Base-by-base conservation (phyloP, 805 yeast genomes). In the Cephaloascus albidus region DNA sequence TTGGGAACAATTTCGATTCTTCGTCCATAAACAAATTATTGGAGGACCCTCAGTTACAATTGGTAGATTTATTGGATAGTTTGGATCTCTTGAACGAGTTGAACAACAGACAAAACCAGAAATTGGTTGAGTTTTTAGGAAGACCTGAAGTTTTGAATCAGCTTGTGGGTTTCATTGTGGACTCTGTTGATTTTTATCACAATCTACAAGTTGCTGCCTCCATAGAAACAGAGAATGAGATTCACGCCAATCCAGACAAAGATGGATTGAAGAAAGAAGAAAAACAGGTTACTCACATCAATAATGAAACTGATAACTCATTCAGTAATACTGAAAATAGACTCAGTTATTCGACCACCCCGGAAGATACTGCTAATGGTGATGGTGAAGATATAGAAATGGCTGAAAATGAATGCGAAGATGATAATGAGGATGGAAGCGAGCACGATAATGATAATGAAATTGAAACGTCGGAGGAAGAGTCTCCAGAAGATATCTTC, bases 81-180 rank as follows among this genome's bases (percentile, higher is more conserved):
- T 82, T 77, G 36, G 89, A 82, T 42, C 58, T 86, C 20, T 65
- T 84, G 20, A 84, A 84, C 42, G 93, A 85, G 54, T 63, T 86
- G 30, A 61, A 81, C 45, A 75, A 82, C 18, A 79, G 28, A 12
- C 28, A 87, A 16, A 84, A 84, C 55, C 71, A 81, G 35, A 81
- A 83, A 53, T 70, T 93, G 37, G 68, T 89, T 32, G 93, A 87
- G 50, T 81, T 81, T 50, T 65, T 93, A 40, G 72, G 90, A 45
- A 85, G 85, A 52, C 88, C 93, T 14, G 84, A 79, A 39, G 76
- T 86, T 14, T 57, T 90, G 43, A 71, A 68, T 38, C 76, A 77
- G 41, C 70, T 90, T 42, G 76, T 90, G 23, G 77, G 81, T 32
- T 78, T 76, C 49, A 72, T 88, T 33, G 76, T 78, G 28, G 61